Base-by-base conservation (phyloP, 2,329 filamentous ascomycete genomes). In the Fusarium equiseti region DNA sequence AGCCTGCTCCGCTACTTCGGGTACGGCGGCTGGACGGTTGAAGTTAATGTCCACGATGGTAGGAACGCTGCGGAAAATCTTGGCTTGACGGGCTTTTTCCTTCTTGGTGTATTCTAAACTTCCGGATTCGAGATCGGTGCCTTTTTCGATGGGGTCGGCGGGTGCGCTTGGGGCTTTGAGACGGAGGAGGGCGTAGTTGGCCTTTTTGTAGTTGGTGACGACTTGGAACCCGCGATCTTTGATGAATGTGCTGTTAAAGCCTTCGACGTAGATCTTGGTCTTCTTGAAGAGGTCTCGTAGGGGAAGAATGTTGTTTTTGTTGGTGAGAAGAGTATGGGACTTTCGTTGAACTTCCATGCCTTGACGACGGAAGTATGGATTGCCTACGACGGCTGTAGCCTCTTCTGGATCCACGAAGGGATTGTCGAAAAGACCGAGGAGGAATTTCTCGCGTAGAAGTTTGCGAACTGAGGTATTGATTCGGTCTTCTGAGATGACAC, bases 341-440 rank as follows among this genome's bases (percentile, higher is more conserved):
- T 61, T 62, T 9, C 70, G 59, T 52, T 76, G 73, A 9, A 70
- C 63, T n/a, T 74, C 65, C 16, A 52, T 26, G 2, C 66, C 70
- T 5, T n/a, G n/a, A n/a, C 61, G 60, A 15, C 49, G 65, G 64
- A 84, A 86, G 59, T 83, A 80, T 6, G 77, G 71, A 42, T 82
- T 82, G 7, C 83, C 83, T 10, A 85, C 83, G 2, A 82, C 68
- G 2, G 75, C 72, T 2, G 75, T 77, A 0, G 83, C 83, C 3
- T 75, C 77, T 0, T 81, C 81, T 2, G 78, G 77, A 59, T 87
- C 82, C 9, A 86, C 81, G 59, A 83, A 86, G 0, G 82, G 84
- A 59, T 83, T 80, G 24, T 87, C 84, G 63, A 87, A 87, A 10
- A 86, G 79, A 8, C 84, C 85, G 0, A 86, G 81, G 5, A 79